phyloP scores from a whole-genome alignment of 768 basidiomycete species.

The Holtermanniella nyarrowii region DNA sequence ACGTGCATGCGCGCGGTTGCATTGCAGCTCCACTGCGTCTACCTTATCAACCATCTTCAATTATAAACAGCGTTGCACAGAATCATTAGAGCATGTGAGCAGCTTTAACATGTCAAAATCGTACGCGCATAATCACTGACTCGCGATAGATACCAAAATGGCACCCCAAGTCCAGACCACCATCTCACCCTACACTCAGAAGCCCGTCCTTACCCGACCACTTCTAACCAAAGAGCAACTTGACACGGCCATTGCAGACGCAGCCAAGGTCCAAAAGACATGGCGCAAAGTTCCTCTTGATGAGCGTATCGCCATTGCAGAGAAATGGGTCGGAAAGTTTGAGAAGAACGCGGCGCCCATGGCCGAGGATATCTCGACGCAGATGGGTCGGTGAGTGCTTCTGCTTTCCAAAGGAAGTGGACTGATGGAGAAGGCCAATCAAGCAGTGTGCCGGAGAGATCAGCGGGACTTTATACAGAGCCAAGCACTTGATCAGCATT shows the following conservation, averaged over 20 bases:
- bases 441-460: conserved; percentile 70
- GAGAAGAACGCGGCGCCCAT: conserved; percentile 52
- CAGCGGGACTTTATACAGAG: conserved; percentile 67
- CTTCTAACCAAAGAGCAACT: conserved; percentile 58
- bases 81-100: too few species aligned
- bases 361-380: conserved; percentile 63
- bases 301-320: conserved; percentile 60
- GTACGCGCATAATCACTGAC: too few species aligned
- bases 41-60: too few species aligned
- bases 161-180: conserved; percentile 61
- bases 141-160: too few species aligned
- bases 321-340: conserved; percentile 62
- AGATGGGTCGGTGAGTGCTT: conserved; percentile 78
- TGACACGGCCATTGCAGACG: conserved; percentile 50
- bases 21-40: too few species aligned
- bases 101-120: neutral
- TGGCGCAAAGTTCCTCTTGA: conserved; percentile 57
- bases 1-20: too few species aligned
- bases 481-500: conserved; percentile 73
- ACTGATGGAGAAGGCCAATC: conserved; percentile 52
- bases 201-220: conserved; percentile 55
- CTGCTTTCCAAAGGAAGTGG: neutral
- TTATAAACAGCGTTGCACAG: too few species aligned
- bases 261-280: conserved; percentile 58
- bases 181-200: conserved; percentile 68